Conservation (phyloP, 495 filamentous ascomycete genomes). For the Penicillium lagena region DNA sequence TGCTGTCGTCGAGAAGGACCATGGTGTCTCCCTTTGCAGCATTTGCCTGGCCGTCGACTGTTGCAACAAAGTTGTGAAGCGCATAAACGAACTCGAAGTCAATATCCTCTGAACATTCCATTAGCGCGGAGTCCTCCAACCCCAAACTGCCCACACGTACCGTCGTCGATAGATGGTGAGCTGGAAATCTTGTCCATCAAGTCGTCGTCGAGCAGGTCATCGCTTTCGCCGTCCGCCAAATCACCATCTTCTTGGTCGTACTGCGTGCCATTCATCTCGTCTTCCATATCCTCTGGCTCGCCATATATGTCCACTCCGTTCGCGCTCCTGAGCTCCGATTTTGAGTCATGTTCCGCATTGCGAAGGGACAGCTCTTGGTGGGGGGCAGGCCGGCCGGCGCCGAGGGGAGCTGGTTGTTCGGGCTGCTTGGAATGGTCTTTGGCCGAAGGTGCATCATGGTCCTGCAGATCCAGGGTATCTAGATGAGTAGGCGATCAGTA, state of each 20-base stretch:
- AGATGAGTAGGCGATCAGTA: conserved; percentile 11
- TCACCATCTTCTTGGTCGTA: conserved; percentile 56
- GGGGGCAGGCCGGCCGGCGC: conserved; percentile 58
- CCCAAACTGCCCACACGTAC: conserved; percentile 51
- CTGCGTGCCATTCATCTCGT: conserved; percentile 38
- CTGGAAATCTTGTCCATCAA: conserved; percentile 96
- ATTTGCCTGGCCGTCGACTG: conserved; percentile 97
- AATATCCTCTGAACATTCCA: conserved; percentile 70
- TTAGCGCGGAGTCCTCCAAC: too few relatives aligned
- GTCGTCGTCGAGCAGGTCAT: conserved; percentile 79
- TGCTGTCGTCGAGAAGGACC: conserved; percentile 99
- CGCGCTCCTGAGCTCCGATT: conserved; percentile 54
- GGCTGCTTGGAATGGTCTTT: conserved; percentile 64
- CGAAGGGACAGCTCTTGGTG: conserved; percentile 81
- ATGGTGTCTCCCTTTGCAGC: conserved; percentile 98
- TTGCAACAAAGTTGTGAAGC: conserved; percentile 93
- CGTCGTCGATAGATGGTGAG: conserved; percentile 97
- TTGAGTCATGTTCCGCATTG: conserved; percentile 68
- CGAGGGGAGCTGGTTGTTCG: conserved; percentile 40
- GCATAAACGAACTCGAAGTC: conserved; percentile 99
- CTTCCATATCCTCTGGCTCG: conserved; percentile 30
- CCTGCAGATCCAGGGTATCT: conserved; percentile 97
- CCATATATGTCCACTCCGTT: conserved; percentile 37
- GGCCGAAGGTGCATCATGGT: conserved; percentile 72
- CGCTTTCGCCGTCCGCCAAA: conserved; percentile 65